A percentile compares a stretch with the other conserved stretches of the same genome.
Conservation (phyloP, 2,329 filamentous ascomycete genomes). For the Aspergillus sp. region DNA sequence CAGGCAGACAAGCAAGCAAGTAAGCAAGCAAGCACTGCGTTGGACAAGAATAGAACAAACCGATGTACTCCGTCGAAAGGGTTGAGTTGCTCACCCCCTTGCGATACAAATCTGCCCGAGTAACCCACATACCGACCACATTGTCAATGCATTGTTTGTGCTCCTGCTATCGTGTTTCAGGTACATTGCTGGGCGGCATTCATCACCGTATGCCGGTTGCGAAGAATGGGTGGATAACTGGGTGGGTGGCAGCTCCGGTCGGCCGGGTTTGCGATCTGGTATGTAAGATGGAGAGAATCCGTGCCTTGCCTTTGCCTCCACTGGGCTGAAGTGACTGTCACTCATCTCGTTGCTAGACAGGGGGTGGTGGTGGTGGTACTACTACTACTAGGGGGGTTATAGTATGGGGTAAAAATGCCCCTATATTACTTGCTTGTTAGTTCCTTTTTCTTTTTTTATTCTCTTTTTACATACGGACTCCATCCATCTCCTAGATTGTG, state of each 20-base stretch:
- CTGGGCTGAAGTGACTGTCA: not conserved
- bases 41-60: not conserved
- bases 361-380: not conserved
- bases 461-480: not conserved
- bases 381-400: not conserved
- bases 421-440: no score
- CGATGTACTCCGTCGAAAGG: no score
- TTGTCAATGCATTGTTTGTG: constrained; percentile 6
- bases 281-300: not conserved
- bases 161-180: constrained; percentile 12
- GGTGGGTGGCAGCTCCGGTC: not conserved
- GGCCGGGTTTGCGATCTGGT: constrained; percentile 3
- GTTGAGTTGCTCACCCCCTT: not conserved
- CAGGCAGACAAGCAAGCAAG: not conserved
- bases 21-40: not conserved
- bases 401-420: not conserved
- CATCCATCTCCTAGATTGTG: not conserved
- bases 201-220: not conserved
- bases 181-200: constrained; percentile 12
- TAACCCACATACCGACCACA: constrained; percentile 7
- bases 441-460: no score
- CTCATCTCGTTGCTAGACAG: not conserved
- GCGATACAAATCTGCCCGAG: not conserved
- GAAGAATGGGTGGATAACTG: not conserved
- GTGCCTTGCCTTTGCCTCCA: not conserved